phyloP scores from a whole-genome alignment of 768 basidiomycete species.

The Pulveroboletus sp. region DNA sequence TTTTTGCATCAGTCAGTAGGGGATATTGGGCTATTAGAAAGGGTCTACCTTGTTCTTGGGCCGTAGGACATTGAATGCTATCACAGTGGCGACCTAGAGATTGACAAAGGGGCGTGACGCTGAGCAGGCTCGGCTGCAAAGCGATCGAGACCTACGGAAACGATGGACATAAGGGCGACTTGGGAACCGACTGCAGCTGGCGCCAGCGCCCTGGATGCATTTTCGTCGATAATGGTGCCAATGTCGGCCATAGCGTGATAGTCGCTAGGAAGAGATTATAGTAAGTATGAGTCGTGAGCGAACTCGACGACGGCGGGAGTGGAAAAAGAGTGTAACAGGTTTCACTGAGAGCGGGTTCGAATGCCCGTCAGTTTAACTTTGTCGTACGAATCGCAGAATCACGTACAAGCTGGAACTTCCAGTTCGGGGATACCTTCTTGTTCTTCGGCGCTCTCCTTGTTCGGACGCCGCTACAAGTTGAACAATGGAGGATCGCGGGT shows the following conservation, averaged over 20 bases:
- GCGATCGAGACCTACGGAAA: constrained; percentile 55
- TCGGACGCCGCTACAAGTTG: no score
- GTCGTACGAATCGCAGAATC: no score
- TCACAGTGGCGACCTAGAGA: constrained; percentile 55
- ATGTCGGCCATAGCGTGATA: constrained; percentile 31
- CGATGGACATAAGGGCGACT: constrained; percentile 63
- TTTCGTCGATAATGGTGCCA: constrained; percentile 32
- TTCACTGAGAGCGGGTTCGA: constrained; percentile 18
- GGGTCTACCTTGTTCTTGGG: constrained; percentile 76
- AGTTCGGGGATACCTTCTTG: no score
- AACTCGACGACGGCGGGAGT: constrained; percentile 7
- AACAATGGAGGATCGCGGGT: no score
- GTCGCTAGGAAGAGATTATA: constrained; percentile 5
- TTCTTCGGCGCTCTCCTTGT: no score
- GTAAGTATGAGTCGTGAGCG: constrained; percentile 9
- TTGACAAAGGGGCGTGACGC: background rate
- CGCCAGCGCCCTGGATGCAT: constrained; percentile 58
- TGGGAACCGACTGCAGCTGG: constrained; percentile 80
- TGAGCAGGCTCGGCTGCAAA: background rate
- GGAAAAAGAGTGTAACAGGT: constrained; percentile 23
- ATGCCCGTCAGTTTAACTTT: no score
- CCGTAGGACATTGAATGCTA: constrained; percentile 80
- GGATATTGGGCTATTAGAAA: no score
- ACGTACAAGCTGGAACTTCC: no score
- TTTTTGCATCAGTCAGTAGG: no score